phyloP scores from a whole-genome alignment of 345 rosid species.

The Pistacia vera region DNA sequence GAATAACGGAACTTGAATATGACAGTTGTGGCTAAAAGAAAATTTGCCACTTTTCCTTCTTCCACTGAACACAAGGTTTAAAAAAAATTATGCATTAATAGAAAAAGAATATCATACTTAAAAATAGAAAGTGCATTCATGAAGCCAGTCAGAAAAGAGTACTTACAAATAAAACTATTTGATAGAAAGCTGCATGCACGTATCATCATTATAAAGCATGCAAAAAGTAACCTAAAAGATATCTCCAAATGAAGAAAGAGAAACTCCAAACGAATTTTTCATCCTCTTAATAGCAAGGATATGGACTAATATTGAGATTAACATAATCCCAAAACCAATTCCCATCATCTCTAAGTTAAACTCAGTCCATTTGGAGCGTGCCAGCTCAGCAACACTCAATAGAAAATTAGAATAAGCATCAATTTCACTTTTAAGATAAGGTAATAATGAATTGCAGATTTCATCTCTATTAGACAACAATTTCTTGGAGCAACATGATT shows the following conservation, averaged over 20 bases:
- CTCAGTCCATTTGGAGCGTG: constrained; percentile 96
- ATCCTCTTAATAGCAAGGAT: constrained; percentile 40
- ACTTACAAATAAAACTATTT: constrained; percentile 91
- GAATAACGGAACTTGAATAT: constrained; percentile 56
- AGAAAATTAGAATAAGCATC: constrained; percentile 62
- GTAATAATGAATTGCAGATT: constrained; percentile 32
- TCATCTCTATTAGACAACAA: constrained; percentile 28
- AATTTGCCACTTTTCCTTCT: constrained; percentile 94
- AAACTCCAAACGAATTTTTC: no score
- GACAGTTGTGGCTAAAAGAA: constrained; percentile 86
- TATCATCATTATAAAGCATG: constrained; percentile 51
- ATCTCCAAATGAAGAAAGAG: no score
- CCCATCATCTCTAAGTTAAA: constrained; percentile 82
- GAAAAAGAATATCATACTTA: background rate
- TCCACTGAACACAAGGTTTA: constrained; percentile 60
- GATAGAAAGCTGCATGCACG: constrained; percentile 93
- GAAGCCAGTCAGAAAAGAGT: constrained; percentile 10
- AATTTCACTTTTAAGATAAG: constrained; percentile 53
- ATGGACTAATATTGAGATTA: constrained; percentile 55
- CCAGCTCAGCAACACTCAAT: constrained; percentile 70
- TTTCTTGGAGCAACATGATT: constrained; percentile 43
- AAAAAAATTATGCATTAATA: background rate
- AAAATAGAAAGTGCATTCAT: constrained; percentile 16
- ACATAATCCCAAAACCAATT: constrained; percentile 67
- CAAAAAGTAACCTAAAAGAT: constrained; percentile 46